Conservation (phyloP, 1,284 basidiomycete genomes). For the Puccinia novopanici region DNA sequence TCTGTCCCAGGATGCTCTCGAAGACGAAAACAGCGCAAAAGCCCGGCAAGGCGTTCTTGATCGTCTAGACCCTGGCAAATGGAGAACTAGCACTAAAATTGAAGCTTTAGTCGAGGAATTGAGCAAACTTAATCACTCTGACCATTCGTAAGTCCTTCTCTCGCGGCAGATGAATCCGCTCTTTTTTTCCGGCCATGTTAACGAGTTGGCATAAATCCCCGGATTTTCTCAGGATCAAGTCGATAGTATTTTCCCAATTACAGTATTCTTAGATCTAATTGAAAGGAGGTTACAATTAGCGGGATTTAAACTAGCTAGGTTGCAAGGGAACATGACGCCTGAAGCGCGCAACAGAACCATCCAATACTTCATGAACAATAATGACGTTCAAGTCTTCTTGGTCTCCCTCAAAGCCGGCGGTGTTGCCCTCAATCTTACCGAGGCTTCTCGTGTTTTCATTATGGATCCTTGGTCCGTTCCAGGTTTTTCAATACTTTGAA, state of each 20-base stretch:
- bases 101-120: constrained; percentile 70
- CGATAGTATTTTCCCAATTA: constrained; percentile 94
- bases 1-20: constrained; percentile 86
- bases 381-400: constrained; percentile 92
- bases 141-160: constrained; percentile 46
- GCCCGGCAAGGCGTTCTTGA: constrained; percentile 89
- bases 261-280: constrained; percentile 80
- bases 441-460: constrained; percentile 70
- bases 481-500: background rate
- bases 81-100: constrained; percentile 94
- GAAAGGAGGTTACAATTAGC: constrained; percentile 88
- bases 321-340: constrained; percentile 96
- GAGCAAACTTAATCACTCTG: constrained; percentile 48
- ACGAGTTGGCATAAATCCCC: background rate
- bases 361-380: constrained; percentile 56
- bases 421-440: constrained; percentile 88
- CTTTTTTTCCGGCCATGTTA: background rate
- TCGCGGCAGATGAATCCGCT: too few relatives aligned
- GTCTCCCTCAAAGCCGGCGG: constrained; percentile 93
- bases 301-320: constrained; percentile 81
- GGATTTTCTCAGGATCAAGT: constrained; percentile 79
- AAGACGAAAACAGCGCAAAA: constrained; percentile 63
- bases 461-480: constrained; percentile 60
- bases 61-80: constrained; percentile 80
- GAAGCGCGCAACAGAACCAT: constrained; percentile 93